These are phyloP conservation scores for Globisporangium takayamanum DNA, from an alignment of 352 stramenopile genomes.

Conservation along the genomic window DNA sequence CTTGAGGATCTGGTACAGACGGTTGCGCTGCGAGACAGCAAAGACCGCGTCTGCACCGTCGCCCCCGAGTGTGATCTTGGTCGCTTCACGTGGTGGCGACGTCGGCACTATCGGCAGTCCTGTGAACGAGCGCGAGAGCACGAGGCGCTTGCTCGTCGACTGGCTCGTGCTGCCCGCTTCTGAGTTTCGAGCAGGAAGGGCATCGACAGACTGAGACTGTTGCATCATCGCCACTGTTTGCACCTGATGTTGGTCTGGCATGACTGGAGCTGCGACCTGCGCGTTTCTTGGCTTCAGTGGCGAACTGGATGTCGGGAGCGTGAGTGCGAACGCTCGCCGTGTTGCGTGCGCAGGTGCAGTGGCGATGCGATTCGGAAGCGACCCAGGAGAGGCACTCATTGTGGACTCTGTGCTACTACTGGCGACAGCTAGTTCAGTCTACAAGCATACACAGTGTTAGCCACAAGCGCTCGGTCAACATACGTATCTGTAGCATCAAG, in stretches of 20 bases:
- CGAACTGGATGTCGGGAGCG: background rate
- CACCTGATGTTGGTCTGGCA: background rate
- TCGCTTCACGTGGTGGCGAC: constrained; percentile 31
- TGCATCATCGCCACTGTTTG: background rate
- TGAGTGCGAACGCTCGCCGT: constrained; percentile 9
- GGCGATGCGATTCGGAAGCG: constrained; percentile 3
- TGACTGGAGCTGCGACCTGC: background rate
- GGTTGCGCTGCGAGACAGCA: constrained; percentile 42
- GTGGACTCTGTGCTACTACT: too few relatives aligned
- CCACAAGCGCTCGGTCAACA: background rate
- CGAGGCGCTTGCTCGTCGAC: constrained; percentile 7
- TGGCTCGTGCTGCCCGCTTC: background rate
- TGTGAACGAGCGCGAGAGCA: constrained; percentile 3
- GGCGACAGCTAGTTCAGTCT: background rate
- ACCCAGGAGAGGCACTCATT: too few relatives aligned
- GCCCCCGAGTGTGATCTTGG: constrained; percentile 47
- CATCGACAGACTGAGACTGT: constrained; percentile 2
- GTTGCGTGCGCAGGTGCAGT: constrained; percentile 11
- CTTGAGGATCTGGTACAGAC: constrained; percentile 63
- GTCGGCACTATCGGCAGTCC: constrained; percentile 3
- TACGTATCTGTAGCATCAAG: background rate
- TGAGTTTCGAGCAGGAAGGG: background rate
- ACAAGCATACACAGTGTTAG: background rate
- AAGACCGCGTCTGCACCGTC: constrained; percentile 29
- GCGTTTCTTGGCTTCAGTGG: background rate